Percentiles rank a stretch among this genome's conserved stretches.
phyloP scores from a whole-genome alignment of 1,284 basidiomycete genomes.

The Ganoderma boninense region DNA sequence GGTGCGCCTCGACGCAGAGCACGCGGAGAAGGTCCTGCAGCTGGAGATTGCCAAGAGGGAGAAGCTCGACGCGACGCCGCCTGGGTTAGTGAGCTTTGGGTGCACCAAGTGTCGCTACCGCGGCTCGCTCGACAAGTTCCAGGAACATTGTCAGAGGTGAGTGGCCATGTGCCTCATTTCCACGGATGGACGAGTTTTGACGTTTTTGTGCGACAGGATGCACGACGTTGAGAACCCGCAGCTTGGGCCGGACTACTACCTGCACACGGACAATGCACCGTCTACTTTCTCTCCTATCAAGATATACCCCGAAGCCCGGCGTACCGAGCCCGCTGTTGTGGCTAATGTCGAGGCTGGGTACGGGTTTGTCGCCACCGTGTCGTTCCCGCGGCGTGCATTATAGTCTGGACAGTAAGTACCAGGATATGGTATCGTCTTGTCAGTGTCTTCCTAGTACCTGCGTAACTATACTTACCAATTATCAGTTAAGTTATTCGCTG shows the following conservation, averaged over 20 bases:
- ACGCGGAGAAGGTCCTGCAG: background rate
- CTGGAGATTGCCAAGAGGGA: background rate
- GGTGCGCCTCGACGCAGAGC: background rate
- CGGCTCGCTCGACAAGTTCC: background rate
- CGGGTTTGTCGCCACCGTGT: background rate
- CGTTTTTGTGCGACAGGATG: background rate
- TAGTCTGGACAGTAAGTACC: background rate
- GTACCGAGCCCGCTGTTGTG: background rate
- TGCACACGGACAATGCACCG: conserved; percentile 8
- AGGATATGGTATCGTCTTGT: background rate
- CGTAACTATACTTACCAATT: background rate
- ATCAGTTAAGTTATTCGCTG: background rate
- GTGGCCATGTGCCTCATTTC: background rate
- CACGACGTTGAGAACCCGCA: background rate
- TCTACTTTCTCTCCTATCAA: background rate
- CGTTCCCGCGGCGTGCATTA: background rate
- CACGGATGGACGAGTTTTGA: background rate
- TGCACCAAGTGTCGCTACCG: conserved; percentile 14
- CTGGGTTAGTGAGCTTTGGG: background rate
- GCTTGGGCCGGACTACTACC: conserved; percentile 10
- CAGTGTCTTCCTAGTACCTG: background rate
- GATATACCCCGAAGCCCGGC: background rate
- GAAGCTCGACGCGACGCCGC: conserved; percentile 8
- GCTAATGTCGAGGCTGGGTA: background rate
- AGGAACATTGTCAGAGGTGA: conserved; percentile 4